Percentiles rank a stretch among this genome's conserved stretches.
Conservation (phyloP, 371 early-diverging fungal genomes). For the Mucor sp. region DNA sequence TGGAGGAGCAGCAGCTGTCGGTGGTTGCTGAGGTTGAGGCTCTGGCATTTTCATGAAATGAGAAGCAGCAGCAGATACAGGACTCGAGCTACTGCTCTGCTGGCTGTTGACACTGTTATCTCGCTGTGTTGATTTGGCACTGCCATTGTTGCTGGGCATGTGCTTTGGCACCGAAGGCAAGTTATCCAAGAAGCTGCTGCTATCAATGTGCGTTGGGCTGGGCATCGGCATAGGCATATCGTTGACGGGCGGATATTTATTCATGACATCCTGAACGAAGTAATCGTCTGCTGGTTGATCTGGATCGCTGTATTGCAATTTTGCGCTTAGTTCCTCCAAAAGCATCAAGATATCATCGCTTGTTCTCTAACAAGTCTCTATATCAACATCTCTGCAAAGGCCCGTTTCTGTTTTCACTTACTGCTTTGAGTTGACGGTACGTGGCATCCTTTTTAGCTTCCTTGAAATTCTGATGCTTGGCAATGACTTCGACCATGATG, state of each 20-base stretch:
- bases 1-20: background rate
- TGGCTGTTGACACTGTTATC: background rate
- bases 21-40: background rate
- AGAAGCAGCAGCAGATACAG: background rate
- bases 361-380: slow-evolving; percentile 17
- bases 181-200: background rate
- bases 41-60: slow-evolving; percentile 19
- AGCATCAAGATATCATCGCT: slow-evolving; percentile 25
- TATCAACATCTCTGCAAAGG: too few species aligned
- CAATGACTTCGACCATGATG: slow-evolving; percentile 58
- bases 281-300: background rate
- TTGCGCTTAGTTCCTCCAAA: slow-evolving; percentile 21
- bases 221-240: background rate
- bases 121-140: background rate
- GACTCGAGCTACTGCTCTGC: background rate
- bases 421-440: slow-evolving; percentile 49
- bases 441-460: slow-evolving; percentile 35
- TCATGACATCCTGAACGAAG: slow-evolving; percentile 7
- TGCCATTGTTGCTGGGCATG: background rate
- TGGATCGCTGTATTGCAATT: background rate
- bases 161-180: slow-evolving; percentile 26
- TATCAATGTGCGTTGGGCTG: background rate
- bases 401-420: slow-evolving; percentile 14
- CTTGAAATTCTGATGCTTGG: slow-evolving; percentile 45
- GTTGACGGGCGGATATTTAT: slow-evolving; percentile 7